Percentiles rank a stretch among this genome's conserved stretches.
phyloP scores from a whole-genome alignment of 2,329 filamentous ascomycete genomes.

The Talaromyces marneffei region DNA sequence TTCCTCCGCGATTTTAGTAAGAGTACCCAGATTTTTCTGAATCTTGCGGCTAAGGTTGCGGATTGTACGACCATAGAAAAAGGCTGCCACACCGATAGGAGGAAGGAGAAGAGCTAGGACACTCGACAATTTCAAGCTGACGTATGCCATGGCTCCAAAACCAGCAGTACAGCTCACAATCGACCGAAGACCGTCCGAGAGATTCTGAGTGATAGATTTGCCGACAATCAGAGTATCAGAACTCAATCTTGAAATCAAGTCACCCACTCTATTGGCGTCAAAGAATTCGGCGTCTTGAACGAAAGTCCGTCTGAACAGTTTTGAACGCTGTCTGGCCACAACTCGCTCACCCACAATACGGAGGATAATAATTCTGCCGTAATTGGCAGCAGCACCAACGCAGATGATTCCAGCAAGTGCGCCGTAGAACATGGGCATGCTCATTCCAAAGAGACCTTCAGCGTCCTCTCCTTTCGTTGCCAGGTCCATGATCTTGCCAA shows the following conservation, averaged over 20 bases:
- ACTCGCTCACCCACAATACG: conserved; percentile 93
- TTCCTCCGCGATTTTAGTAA: conserved; percentile 97
- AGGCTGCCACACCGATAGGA: conserved; percentile 81
- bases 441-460: conserved; percentile 71
- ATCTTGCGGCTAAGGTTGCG: conserved; percentile 86
- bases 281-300: conserved; percentile 99
- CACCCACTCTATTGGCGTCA: conserved; percentile 92
- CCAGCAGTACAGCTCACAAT: conserved; percentile 86
- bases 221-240: conserved; percentile 97
- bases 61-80: conserved; percentile 85
- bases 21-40: conserved; percentile 83
- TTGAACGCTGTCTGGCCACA: conserved; percentile 79
- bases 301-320: conserved; percentile 85
- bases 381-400: conserved; percentile 83
- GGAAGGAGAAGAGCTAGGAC: conserved; percentile 83
- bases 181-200: conserved; percentile 90
- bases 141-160: conserved; percentile 90
- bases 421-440: conserved; percentile 80
- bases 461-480: conserved; percentile 66
- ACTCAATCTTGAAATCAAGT: conserved; percentile 89
- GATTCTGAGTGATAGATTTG: conserved; percentile 96
- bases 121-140: conserved; percentile 82
- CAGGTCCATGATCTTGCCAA: conserved; percentile 90
- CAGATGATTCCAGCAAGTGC: conserved; percentile 71
- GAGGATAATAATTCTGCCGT: conserved; percentile 85